Base-by-base conservation (phyloP, 2,329 filamentous ascomycete genomes). In the Akanthomyces uredinophilus region DNA sequence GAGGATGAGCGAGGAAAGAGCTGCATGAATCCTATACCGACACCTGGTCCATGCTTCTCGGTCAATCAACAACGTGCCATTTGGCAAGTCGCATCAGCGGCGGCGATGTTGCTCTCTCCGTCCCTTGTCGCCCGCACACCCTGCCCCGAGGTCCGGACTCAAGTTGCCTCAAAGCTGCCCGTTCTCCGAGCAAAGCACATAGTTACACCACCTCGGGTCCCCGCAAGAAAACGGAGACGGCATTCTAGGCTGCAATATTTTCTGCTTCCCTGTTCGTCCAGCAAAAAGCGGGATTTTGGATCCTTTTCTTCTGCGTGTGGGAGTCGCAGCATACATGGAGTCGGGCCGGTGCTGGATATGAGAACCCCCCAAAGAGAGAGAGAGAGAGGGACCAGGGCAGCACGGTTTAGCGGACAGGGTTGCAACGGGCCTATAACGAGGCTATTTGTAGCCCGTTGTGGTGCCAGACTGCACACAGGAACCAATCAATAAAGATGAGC, bases 291-390 rank as follows among this genome's bases (percentile, higher is more conserved):
- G 44, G 24, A 24, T 58, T 27, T 29, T 50, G 44, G 29, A 20
- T 11, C 18, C 18, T 20, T 4, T 14, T 13, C n/a, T n/a, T 50
- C 22, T 37, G 55, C 41, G 32, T 37, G 56, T 59, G 56, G 44
- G 46, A 50, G 56, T 59, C 22, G 56, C 46, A 59, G 44, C 20
- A 18, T 39, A 24, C 41, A 50, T 59, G 56, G 56, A 59, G 55
- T 11, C 50, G 16, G 44, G 32, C 44, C 55, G 22, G 55, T n/a
- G 55, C 43, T 49, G 27, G 16, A 6, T 7, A n/a, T 46, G 20
- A 46, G 18, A 46, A 22, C 5, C n/a, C n/a, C n/a, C n/a, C 18
- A 7, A 46, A 22, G 16, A 39, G 16, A 39, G 16, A 39, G 16
- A 16, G 16, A 39, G 10, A 39, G 10, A 16, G 10, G 16, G 10